Evolutionary conservation across 192 early-diverging fungal species (phyloP), one percentile per base, ranked within the genome.

Genomic region (Backusella mclennaniae): DNA sequence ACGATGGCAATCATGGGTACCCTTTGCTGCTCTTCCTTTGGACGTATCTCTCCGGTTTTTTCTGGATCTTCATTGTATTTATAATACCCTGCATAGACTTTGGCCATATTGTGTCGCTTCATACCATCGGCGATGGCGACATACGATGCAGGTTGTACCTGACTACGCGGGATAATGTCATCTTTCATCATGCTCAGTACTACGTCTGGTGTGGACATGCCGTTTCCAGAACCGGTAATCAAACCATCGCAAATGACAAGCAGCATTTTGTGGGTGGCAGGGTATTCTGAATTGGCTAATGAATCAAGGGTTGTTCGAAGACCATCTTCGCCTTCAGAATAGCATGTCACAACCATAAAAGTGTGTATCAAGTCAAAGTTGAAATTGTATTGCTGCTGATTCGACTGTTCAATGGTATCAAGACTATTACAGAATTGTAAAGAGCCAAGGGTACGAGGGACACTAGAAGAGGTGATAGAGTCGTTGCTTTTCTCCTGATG

Each of bases 31-130:
- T 84, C 85, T 46, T 84, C 83, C 29, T 77, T 71, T 0, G 83
- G 79, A 3, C 78, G 41, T 17, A 84, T 79, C 42, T 63, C 75
- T 19, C 73, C 46, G 12, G 36, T 53, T 14, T 74, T 82, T 21
- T 52, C 46, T 14, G 53, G 9, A 72, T 86, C 85, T 17, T 91
- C 89, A 35, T 85, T 87, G 23, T 91, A 92, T 56, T 84, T 71
- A 79, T 97, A 98, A 85, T 93, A 95, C 11, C 97, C 97, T 12
- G 96, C 92, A 81, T 96, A 96, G 29, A 98, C 92, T 81, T 94
- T 89, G 72, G 95, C 96, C 91, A 93, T 95, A 82, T 98, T 98
- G 77, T 96, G 93, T 29, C 94, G 88, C 82, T 95, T 96, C 69
- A 80, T 78, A 31, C 95, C 97, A 77, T 96, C 91, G 23, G 93